Evolutionary conservation across 306 rosid species (phyloP), one percentile per base, ranked within the genome.

Genomic region (Coriaria nepalensis): DNA sequence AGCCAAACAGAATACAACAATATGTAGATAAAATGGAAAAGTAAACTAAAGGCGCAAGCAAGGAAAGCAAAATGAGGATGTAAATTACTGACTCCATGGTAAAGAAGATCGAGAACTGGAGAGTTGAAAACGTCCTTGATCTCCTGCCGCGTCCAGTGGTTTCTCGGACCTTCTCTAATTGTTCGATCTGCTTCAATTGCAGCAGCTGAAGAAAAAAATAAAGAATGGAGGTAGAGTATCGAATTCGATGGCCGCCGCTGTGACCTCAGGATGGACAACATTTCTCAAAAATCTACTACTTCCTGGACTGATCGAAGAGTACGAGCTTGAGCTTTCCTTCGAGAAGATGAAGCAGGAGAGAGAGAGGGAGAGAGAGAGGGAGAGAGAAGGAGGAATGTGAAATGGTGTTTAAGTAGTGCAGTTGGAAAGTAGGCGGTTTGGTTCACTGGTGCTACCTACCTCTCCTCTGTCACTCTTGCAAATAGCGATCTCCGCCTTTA

Each of bases 31-130:
- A 20, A 20, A 20, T 20, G 29, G 29, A 20, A 20, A 20, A 20
- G 29, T 20, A 20, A 45, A 5, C n/a, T 1, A 32, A 52, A 35
- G 2, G 48, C 7, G 11, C 13, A 32, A 44, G 47, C 0, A 32
- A 6, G 9, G 39, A 13, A 2, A 29, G 1, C 12, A 12, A 0
- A 33, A 20, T 33, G 2, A 9, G 13, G 43, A 29, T 33, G 15
- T 47, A 53, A 15, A 20, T 20, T 20, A 65, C 78, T 50, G n/a
- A 90, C 97, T 58, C 97, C 97, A 13, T 90, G 95, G 67, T 81
- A 90, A 60, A 90, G 97, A 33, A 90, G 97, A 79, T 90, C 97
- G 45, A 90, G 94, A 55, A 81, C 29, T 14, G 97, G 97, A 48
- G 97, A 90, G 47, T 78, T 73, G 35, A 77, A 77, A 57, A 90